phyloP scores from a whole-genome alignment of 805 yeast species.

The Ogataea siamensis region DNA sequence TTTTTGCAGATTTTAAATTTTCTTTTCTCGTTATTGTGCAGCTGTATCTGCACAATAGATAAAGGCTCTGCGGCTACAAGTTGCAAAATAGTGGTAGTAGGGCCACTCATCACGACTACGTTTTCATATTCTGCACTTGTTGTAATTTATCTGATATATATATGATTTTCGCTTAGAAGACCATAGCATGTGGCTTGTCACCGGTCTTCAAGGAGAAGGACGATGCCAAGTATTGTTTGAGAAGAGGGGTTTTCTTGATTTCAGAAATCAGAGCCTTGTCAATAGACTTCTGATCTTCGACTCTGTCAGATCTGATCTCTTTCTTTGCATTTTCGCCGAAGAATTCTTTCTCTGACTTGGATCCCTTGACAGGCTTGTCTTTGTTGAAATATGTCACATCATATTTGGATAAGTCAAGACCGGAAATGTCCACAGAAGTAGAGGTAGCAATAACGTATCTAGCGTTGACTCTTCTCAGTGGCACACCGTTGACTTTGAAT shows the following conservation, averaged over 20 bases:
- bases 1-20: background rate
- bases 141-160: conserved; percentile 1
- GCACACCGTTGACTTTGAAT: conserved; percentile 99
- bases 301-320: conserved; percentile 88
- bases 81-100: too few species aligned
- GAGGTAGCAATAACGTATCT: conserved; percentile 99
- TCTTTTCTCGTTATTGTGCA: background rate
- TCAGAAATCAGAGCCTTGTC: conserved; percentile 90
- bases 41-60: too few species aligned
- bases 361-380: conserved; percentile 80
- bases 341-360: conserved; percentile 90
- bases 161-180: conserved; percentile 59
- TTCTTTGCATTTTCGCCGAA: conserved; percentile 80
- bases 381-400: conserved; percentile 94
- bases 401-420: conserved; percentile 87
- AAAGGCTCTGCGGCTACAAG: too few species aligned
- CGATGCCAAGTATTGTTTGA: conserved; percentile 93
- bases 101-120: too few species aligned
- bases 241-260: conserved; percentile 95
- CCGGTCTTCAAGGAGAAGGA: conserved; percentile 97
- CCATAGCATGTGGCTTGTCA: conserved; percentile 97
- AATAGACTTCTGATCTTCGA: conserved; percentile 93
- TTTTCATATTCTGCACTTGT: background rate
- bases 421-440: conserved; percentile 77
- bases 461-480: conserved; percentile 98